Evolutionary conservation across 352 stramenopile species (phyloP).

Genomic region (Pythium coloratum): DNA sequence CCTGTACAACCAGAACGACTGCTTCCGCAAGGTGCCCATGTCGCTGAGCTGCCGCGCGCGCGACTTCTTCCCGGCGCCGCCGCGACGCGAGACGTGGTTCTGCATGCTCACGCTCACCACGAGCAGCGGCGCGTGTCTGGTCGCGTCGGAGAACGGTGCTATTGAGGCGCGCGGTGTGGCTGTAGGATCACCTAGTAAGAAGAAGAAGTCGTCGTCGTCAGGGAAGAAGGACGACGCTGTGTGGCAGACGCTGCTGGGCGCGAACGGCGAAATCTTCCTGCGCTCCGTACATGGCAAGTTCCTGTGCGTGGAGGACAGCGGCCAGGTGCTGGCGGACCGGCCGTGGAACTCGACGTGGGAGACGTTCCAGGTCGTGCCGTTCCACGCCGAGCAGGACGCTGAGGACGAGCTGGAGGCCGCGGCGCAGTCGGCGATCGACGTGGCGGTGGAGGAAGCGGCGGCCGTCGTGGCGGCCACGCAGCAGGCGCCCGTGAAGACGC

Average conservation of each 20-base stretch:
- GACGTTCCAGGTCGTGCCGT: slow-evolving; percentile 81
- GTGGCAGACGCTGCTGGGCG: slow-evolving; percentile 75
- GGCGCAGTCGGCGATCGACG: slow-evolving; percentile 9
- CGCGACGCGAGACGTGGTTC: slow-evolving; percentile 58
- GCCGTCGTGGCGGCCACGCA: background rate
- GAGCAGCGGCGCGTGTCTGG: slow-evolving; percentile 61
- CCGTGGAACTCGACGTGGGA: slow-evolving; percentile 84
- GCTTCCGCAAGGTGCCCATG: slow-evolving; percentile 86
- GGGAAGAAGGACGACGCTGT: slow-evolving; percentile 37
- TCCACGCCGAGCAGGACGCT: slow-evolving; percentile 27
- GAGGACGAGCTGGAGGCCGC: background rate
- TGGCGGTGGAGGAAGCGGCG: slow-evolving; percentile 3
- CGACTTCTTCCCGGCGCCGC: slow-evolving; percentile 47
- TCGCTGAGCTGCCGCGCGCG: slow-evolving; percentile 42
- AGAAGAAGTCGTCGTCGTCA: slow-evolving; percentile 20
- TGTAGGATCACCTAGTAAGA: background rate
- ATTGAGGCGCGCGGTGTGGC: slow-evolving; percentile 36
- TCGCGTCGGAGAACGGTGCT: slow-evolving; percentile 64
- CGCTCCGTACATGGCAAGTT: slow-evolving; percentile 83
- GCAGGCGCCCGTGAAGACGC: background rate
- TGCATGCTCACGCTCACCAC: slow-evolving; percentile 75
- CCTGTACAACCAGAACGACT: slow-evolving; percentile 84
- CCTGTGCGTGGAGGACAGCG: slow-evolving; percentile 76
- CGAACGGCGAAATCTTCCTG: slow-evolving; percentile 61
- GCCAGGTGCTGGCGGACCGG: slow-evolving; percentile 68